Evolutionary conservation across 495 filamentous ascomycete species (phyloP).

Genomic region (Penicillium verhagenii): DNA sequence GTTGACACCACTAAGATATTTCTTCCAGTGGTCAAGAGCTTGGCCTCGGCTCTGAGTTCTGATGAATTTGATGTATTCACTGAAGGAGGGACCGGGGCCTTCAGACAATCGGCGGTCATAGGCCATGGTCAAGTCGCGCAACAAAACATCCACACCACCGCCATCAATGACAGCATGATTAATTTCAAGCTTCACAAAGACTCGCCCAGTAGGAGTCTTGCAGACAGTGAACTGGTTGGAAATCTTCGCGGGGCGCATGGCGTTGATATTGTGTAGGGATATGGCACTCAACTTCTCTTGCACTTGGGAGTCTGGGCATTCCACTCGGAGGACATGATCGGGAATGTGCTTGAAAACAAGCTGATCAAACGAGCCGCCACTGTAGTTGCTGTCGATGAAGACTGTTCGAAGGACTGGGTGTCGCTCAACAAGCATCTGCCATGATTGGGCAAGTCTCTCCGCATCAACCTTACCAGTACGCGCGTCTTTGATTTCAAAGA

Average conservation of each 20-base stretch:
- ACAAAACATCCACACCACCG: conserved; percentile 39
- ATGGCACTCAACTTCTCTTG: conserved; percentile 36
- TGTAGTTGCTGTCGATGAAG: conserved; percentile 54
- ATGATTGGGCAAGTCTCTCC: conserved; percentile 44
- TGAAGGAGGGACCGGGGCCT: conserved; percentile 49
- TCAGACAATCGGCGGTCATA: conserved; percentile 41
- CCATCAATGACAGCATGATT: conserved; percentile 56
- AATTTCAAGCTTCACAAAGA: conserved; percentile 54
- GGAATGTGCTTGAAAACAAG: conserved; percentile 46
- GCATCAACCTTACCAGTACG: conserved; percentile 32
- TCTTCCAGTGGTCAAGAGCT: conserved; percentile 50
- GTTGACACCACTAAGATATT: conserved; percentile 26
- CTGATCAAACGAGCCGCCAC: conserved; percentile 53
- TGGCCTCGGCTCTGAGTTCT: conserved; percentile 30
- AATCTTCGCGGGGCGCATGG: conserved; percentile 32
- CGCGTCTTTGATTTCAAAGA: conserved; percentile 43
- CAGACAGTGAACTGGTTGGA: conserved; percentile 52
- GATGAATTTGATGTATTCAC: conserved; percentile 55
- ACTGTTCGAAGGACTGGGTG: conserved; percentile 56
- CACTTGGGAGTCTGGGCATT: conserved; percentile 39
- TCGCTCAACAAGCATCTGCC: conserved; percentile 52
- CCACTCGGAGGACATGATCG: conserved; percentile 34
- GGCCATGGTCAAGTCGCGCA: conserved; percentile 43
- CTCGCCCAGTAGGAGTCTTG: conserved; percentile 34
- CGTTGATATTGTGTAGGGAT: conserved; percentile 33